phyloP scores from a whole-genome alignment of 2,329 filamentous ascomycete genomes.

The Neonectria magnoliae region DNA sequence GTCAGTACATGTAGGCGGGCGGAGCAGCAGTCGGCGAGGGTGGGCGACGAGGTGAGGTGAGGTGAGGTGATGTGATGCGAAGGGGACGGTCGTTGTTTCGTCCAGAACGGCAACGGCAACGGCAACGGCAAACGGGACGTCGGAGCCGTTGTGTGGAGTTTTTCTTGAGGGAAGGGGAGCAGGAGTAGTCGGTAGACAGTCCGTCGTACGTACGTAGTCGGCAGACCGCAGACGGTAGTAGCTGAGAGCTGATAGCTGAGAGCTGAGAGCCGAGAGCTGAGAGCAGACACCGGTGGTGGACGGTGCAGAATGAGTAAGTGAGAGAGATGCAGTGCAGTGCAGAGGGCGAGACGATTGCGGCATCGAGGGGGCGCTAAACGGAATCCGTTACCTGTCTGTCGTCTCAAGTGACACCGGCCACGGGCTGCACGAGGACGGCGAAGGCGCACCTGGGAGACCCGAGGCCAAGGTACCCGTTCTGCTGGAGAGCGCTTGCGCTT shows the following conservation, averaged over 20 bases:
- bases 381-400: conserved; percentile 38
- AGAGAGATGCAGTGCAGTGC: conserved; percentile 17
- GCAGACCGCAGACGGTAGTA: background rate
- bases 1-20: conserved; percentile 38
- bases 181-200: conserved; percentile 26
- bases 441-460: conserved; percentile 11
- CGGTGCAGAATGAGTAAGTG: conserved; percentile 37
- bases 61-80: conserved; percentile 1
- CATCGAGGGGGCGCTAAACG: conserved; percentile 43
- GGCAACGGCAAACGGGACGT: background rate
- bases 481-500: background rate
- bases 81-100: background rate
- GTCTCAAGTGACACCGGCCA: conserved; percentile 27
- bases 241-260: background rate
- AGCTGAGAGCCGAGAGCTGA: background rate
- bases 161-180: conserved; percentile 20
- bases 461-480: conserved; percentile 3
- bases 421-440: conserved; percentile 23
- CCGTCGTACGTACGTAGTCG: background rate
- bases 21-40: conserved; percentile 17
- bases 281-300: conserved; percentile 34
- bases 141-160: conserved; percentile 6
- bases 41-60: conserved; percentile 5
- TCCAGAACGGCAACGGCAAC: background rate
- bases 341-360: conserved; percentile 40